Evolutionary conservation across 192 early-diverging fungal species (phyloP), one percentile per base, ranked within the genome.

Genomic region (Martensiomyces pterosporus): DNA sequence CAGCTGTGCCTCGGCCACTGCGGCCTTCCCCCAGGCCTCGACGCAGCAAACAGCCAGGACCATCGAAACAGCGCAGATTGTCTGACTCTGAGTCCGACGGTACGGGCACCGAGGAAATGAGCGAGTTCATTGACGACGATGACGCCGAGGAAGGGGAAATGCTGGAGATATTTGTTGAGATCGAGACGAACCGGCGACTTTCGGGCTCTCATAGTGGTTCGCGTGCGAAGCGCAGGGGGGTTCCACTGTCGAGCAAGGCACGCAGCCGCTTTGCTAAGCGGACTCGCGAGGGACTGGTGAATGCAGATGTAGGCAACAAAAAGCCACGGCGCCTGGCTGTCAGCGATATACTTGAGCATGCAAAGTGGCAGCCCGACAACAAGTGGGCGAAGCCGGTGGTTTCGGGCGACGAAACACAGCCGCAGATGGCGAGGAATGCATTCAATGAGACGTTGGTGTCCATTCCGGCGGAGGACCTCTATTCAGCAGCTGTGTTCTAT

Each of bases 61-160:
- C 43, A 24, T 14, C 13, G 13, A 4, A n/a, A 19, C 14, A 2
- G 6, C 6, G 3, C 23, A 45, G 14, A 17, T n/a, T n/a, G 24
- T 25, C 43, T 17, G 42, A 12, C 25, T 29, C 9, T 25, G 34
- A 41, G 1, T 22, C 21, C 38, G 26, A 24, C 22, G 23, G 32
- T 12, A 24, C 8, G 14, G 54, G 47, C 32, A 25, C 32, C 32
- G 69, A 77, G 17, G 54, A 57, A 6, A 57, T 67, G 58, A 52
- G 36, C 17, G 72, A 78, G 15, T 79, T 78, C 63, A 71, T 76
- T 36, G 54, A 64, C 26, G 67, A 77, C 24, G 54, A 59, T 3
- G 41, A 59, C 13, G 23, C 14, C 3, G 15, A 12, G 47, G 6
- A 1, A 5, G 19, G 35, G 14, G 5, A 2, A 3, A 7, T 47